Evolutionary conservation across 805 yeast species (phyloP).

Genomic region (Jamesozyma rosinii): DNA sequence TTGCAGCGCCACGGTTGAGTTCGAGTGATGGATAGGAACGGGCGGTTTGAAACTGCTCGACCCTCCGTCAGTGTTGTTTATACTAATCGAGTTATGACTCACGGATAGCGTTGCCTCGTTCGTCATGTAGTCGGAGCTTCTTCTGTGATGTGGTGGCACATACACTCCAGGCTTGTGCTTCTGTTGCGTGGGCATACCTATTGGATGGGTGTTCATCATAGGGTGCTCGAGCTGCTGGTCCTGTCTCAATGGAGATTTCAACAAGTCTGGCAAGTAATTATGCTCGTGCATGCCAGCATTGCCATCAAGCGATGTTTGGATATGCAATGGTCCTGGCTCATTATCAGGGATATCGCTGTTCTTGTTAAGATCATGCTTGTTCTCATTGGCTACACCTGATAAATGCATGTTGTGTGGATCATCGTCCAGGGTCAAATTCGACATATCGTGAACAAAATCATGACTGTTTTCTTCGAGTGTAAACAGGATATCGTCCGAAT

Average conservation of each 20-base stretch:
- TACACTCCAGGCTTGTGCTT: constrained; percentile 30
- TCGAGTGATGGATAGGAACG: constrained; percentile 14
- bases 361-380: background rate
- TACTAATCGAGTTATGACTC: constrained; percentile 14
- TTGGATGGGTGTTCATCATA: background rate
- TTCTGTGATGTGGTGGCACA: constrained; percentile 48
- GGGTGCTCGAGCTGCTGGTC: background rate
- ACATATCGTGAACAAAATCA: constrained; percentile 23
- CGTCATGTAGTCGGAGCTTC: constrained; percentile 20
- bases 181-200: background rate
- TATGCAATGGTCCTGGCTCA: background rate
- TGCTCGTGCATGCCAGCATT: background rate
- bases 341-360: background rate
- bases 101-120: constrained; percentile 22
- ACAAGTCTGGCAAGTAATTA: constrained; percentile 24
- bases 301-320: background rate
- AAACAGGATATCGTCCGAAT: constrained; percentile 28
- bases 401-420: background rate
- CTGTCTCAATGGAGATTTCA: constrained; percentile 21
- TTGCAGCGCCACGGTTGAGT: constrained; percentile 24
- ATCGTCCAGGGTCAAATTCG: constrained; percentile 15
- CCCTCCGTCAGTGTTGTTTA: background rate
- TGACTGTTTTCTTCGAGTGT: constrained; percentile 30
- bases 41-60: constrained; percentile 4
- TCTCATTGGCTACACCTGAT: background rate